These are phyloP conservation scores for Hanseniaspora uvarum DNA, from an alignment of 1,139 yeast genomes.

Conservation along the genomic window DNA sequence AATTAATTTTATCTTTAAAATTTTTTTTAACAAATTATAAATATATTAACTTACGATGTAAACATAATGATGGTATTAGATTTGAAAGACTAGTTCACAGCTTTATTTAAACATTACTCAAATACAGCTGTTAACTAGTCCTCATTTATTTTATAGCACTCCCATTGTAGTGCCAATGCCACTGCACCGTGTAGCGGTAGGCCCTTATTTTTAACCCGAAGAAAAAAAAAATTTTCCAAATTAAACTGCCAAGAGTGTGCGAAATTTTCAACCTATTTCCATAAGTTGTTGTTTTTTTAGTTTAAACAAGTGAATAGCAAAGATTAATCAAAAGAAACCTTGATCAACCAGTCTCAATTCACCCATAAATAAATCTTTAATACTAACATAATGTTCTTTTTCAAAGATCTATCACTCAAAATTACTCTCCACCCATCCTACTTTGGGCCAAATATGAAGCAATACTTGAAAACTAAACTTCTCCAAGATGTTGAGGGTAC, in stretches of 20 bases:
- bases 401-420: constrained; percentile 81
- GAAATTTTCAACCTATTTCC: background rate
- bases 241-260: background rate
- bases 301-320: background rate
- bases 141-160: too few species aligned
- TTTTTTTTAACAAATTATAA: too few species aligned
- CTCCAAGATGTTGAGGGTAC: constrained; percentile 96
- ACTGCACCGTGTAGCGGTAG: background rate
- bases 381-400: constrained; percentile 32
- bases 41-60: too few species aligned
- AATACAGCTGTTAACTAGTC: too few species aligned
- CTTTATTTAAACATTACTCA: too few species aligned
- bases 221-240: background rate
- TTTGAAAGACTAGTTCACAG: too few species aligned
- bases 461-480: constrained; percentile 75
- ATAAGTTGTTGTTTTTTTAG: background rate
- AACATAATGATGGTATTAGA: too few species aligned
- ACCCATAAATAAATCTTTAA: background rate
- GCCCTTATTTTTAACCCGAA: background rate
- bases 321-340: background rate
- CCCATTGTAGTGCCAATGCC: background rate
- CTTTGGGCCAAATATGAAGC: constrained; percentile 97
- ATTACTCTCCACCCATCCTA: constrained; percentile 92
- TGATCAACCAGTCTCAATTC: background rate
- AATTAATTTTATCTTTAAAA: too few species aligned